Percentiles rank a stretch among this genome's conserved stretches.
Evolutionary conservation across 345 rosid genomes (phyloP).

Genomic region (Rhodomyrtus tomentosa): DNA sequence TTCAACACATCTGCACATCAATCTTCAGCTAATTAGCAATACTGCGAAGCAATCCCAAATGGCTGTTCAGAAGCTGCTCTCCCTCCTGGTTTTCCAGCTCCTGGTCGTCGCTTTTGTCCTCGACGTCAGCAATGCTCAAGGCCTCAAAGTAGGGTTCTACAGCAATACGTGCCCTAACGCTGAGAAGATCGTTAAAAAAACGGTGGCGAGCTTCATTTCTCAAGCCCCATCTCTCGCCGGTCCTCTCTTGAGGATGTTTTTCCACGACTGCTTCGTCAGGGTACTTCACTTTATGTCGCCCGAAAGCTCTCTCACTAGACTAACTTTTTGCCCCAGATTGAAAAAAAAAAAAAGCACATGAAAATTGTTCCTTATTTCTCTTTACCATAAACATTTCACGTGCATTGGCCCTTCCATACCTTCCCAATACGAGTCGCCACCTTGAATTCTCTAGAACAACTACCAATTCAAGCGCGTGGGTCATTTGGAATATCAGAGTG

Average conservation of each 20-base stretch:
- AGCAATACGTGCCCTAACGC: constrained; percentile 29
- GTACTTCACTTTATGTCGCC: constrained; percentile 8
- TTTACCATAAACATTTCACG: too few relatives aligned
- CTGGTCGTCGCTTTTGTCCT: constrained; percentile 9
- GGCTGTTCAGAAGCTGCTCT: constrained; percentile 30
- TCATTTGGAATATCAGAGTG: too few relatives aligned
- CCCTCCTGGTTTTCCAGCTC: constrained; percentile 10
- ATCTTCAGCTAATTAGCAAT: not conserved
- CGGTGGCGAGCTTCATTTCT: constrained; percentile 11
- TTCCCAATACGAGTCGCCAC: too few relatives aligned
- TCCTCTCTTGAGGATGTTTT: constrained; percentile 54
- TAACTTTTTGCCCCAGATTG: too few relatives aligned
- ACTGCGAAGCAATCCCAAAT: constrained; percentile 4
- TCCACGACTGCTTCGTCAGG: constrained; percentile 74
- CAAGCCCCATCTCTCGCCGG: constrained; percentile 32
- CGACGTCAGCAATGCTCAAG: constrained; percentile 5
- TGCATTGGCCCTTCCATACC: too few relatives aligned
- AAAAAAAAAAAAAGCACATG: too few relatives aligned
- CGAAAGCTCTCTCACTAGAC: too few relatives aligned
- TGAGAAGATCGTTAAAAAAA: constrained; percentile 25
- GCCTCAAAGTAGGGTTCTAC: constrained; percentile 44
- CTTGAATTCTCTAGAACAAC: too few relatives aligned
- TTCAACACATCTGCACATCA: not conserved
- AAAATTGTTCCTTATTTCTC: too few relatives aligned
- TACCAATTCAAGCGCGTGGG: too few relatives aligned